These are phyloP conservation scores for Pharus latifolius DNA, from an alignment of 176 grass and related monocot genomes.

Conservation along the genomic window DNA sequence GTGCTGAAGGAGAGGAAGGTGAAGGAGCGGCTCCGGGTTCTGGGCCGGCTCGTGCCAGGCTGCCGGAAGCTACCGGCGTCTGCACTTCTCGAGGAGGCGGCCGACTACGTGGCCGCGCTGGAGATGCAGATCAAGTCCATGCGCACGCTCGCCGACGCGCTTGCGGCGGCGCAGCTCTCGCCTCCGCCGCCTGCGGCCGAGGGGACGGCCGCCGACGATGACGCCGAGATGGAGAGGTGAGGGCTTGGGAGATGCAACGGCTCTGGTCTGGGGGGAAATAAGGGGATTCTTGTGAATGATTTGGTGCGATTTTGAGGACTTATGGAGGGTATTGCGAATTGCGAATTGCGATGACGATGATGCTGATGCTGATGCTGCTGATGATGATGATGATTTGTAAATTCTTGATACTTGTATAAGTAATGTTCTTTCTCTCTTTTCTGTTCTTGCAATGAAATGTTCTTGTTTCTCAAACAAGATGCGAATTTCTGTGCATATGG, in stretches of 20 bases:
- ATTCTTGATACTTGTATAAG: constrained; percentile 36
- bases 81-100: constrained; percentile 79
- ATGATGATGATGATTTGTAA: constrained; percentile 28
- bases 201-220: neutral
- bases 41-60: constrained; percentile 77
- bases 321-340: constrained; percentile 4
- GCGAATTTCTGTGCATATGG: constrained; percentile 1
- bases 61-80: constrained; percentile 74
- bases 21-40: constrained; percentile 64
- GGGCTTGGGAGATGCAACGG: neutral
- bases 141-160: constrained; percentile 67
- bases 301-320: constrained; percentile 3
- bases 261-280: constrained; percentile 9
- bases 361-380: neutral
- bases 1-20: constrained; percentile 40
- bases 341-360: neutral
- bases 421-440: neutral
- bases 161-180: constrained; percentile 48
- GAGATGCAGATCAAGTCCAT: constrained; percentile 96
- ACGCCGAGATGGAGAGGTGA: constrained; percentile 34
- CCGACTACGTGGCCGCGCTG: constrained; percentile 84
- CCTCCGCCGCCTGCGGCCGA: neutral
- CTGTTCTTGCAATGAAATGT: constrained; percentile 13
- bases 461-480: neutral
- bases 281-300: constrained; percentile 8